Evolutionary conservation across 1,284 basidiomycete species (phyloP).

Genomic region (Malassezia restricta): DNA sequence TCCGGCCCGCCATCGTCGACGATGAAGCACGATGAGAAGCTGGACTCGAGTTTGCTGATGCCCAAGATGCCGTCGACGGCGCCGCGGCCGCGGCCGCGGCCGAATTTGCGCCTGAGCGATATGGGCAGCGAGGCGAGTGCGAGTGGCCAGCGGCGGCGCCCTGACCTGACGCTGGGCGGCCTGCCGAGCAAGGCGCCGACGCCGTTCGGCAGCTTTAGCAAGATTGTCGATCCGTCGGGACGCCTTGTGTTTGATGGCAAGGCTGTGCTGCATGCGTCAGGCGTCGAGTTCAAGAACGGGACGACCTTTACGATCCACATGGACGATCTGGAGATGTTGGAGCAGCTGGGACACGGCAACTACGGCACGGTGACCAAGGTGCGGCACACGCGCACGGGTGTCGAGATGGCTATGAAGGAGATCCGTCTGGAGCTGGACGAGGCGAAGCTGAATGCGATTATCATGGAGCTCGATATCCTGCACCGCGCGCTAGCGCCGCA

Average conservation of each 20-base stretch:
- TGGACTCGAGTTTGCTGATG: slow-evolving; percentile 27
- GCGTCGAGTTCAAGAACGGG: slow-evolving; percentile 89
- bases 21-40: slow-evolving; percentile 27
- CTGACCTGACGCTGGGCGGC: slow-evolving; percentile 4
- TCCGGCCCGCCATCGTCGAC: slow-evolving; percentile 7
- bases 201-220: slow-evolving; percentile 82
- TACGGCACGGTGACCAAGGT: slow-evolving; percentile 96
- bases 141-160: background rate
- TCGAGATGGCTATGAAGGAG: slow-evolving; percentile 99
- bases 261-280: slow-evolving; percentile 77
- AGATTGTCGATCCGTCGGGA: slow-evolving; percentile 93
- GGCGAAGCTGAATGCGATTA: slow-evolving; percentile 83
- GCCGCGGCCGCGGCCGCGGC: slow-evolving; percentile 17
- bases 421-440: slow-evolving; percentile 94
- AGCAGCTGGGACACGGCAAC: slow-evolving; percentile 83
- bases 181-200: slow-evolving; percentile 46
- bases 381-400: slow-evolving; percentile 81
- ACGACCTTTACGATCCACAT: slow-evolving; percentile 90
- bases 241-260: slow-evolving; percentile 85
- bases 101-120: slow-evolving; percentile 34
- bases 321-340: slow-evolving; percentile 74
- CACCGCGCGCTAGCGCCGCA: slow-evolving; percentile 80
- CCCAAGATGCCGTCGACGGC: background rate
- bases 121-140: slow-evolving; percentile 20
- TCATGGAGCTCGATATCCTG: slow-evolving; percentile 95